Evolutionary conservation across 768 basidiomycete species (phyloP).

Genomic region (Lentinus brumalis): DNA sequence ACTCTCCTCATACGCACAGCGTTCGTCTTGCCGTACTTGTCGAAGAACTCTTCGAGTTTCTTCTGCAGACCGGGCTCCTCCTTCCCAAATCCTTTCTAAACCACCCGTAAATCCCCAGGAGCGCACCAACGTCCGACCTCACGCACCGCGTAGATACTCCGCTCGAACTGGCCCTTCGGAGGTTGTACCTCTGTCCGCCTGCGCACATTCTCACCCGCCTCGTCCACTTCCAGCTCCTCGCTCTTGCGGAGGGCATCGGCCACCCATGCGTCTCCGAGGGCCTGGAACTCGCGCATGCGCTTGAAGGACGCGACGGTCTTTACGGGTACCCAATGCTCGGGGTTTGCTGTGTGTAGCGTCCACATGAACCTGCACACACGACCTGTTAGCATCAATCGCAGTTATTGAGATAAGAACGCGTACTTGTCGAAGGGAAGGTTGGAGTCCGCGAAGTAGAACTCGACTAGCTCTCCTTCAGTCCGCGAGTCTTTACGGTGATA

Average conservation of each 20-base stretch:
- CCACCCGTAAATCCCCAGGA: neutral
- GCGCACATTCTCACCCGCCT: constrained; percentile 70
- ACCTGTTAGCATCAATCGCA: neutral
- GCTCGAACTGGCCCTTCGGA: constrained; percentile 76
- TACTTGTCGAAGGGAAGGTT: constrained; percentile 92
- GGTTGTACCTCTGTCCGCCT: constrained; percentile 74
- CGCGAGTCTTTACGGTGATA: neutral
- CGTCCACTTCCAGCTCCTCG: constrained; percentile 71
- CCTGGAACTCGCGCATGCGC: constrained; percentile 79
- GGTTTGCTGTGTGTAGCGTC: constrained; percentile 78
- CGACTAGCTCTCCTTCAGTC: constrained; percentile 51
- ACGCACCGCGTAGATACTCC: constrained; percentile 89
- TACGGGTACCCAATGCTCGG: constrained; percentile 90
- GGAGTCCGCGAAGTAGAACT: constrained; percentile 97
- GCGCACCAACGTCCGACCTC: neutral
- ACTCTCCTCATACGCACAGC: constrained; percentile 86
- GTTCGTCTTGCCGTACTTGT: constrained; percentile 72
- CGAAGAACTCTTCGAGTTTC: constrained; percentile 79
- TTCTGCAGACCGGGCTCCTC: constrained; percentile 65
- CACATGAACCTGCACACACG: constrained; percentile 82
- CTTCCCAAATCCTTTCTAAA: constrained; percentile 86
- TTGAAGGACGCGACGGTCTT: constrained; percentile 90
- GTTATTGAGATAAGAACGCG: neutral
- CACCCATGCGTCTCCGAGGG: constrained; percentile 68
- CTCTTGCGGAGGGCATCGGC: constrained; percentile 61